Percentiles rank a stretch among this genome's conserved stretches.
phyloP scores from a whole-genome alignment of 2,329 filamentous ascomycete species.

The Ophiognomonia clavigignenti-juglandacearum region DNA sequence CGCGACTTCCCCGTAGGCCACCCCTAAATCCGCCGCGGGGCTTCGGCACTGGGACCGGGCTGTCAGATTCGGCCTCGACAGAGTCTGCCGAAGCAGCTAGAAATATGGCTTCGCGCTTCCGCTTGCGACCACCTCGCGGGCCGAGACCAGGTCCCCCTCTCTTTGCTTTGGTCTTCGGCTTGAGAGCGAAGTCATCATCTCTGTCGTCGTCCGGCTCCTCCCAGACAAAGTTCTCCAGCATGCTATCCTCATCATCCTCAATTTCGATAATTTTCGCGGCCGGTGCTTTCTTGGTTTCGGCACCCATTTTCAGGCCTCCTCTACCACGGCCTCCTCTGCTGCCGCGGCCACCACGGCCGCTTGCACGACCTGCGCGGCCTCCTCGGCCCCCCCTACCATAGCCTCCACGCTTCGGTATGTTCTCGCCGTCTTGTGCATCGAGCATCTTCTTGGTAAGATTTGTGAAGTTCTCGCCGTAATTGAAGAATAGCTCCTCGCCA shows the following conservation, averaged over 20 bases:
- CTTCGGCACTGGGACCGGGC: slow-evolving; percentile 3
- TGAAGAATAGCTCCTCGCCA: slow-evolving; percentile 76
- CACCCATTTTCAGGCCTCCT: slow-evolving; percentile 10
- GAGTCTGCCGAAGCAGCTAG: not conserved
- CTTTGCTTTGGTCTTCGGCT: slow-evolving; percentile 3
- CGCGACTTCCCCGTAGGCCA: slow-evolving; percentile 3
- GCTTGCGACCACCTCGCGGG: slow-evolving; percentile 11
- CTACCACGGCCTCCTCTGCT: slow-evolving; percentile 14
- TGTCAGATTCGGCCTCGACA: slow-evolving; percentile 5
- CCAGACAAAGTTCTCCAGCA: not conserved
- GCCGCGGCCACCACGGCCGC: slow-evolving; percentile 11
- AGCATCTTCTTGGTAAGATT: slow-evolving; percentile 52
- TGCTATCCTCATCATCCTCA: slow-evolving; percentile 9
- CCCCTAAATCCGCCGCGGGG: not conserved
- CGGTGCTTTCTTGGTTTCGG: slow-evolving; percentile 15
- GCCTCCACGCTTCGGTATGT: slow-evolving; percentile 11
- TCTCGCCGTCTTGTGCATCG: slow-evolving; percentile 33
- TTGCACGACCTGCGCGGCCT: slow-evolving; percentile 12
- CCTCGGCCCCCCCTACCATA: slow-evolving; percentile 10
- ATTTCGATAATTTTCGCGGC: not conserved
- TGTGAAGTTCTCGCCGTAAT: slow-evolving; percentile 69
- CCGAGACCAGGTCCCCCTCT: slow-evolving; percentile 6
- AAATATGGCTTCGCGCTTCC: slow-evolving; percentile 8
- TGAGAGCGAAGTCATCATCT: slow-evolving; percentile 16
- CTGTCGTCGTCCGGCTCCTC: slow-evolving; percentile 21